Base-by-base conservation (phyloP, 768 basidiomycete genomes). In the Trichaptum fuscoviolaceum region DNA sequence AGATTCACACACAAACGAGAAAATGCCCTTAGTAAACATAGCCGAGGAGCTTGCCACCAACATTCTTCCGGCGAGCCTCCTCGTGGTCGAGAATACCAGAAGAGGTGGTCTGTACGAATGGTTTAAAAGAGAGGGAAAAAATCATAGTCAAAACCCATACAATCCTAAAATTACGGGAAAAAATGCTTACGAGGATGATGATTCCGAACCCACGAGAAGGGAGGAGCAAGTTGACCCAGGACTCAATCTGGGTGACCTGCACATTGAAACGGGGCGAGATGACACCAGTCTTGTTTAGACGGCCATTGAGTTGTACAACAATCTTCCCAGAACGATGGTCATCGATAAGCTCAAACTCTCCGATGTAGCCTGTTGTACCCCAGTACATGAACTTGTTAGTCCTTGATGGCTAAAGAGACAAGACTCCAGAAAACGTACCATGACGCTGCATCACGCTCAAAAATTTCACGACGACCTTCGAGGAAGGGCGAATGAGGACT, bases 221-320 rank as follows among this genome's bases (percentile, higher is more conserved):
- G 68, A 99, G 87, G 67, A 99, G 81, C 83, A 94, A 84, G 85
- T 95, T 95, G 84, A 99, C 94, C 96, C 96, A 98, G 69, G 85
- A 83, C 81, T 96, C 93, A 74, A 98, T 97, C 76, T 96, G 90
- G 73, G 79, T 88, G 69, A 92, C 90, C 77, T 95, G 92, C 72
- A 99, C 87, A 81, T 99, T 98, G 87, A 93, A 99, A 65, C 97
- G 92, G 58, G 96, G 96, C n/a, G 96, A 98, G 81, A 98, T 98
- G 76, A 99, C 96, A 72, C 96, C 97, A n/a, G 90, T 91, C 84
- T 99, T 99, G 87, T 99, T 99, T 73, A 99, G 87, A 68, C 95
- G 92, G 60, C 97, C 97, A 75, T 97, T 99, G 66, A 99, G 89
- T 81, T 99, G 96, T 73, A 99, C 87, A 74, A 99, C 96, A 71